Conservation (phyloP, 352 stramenopile species). For the Blastocystis sp. region DNA sequence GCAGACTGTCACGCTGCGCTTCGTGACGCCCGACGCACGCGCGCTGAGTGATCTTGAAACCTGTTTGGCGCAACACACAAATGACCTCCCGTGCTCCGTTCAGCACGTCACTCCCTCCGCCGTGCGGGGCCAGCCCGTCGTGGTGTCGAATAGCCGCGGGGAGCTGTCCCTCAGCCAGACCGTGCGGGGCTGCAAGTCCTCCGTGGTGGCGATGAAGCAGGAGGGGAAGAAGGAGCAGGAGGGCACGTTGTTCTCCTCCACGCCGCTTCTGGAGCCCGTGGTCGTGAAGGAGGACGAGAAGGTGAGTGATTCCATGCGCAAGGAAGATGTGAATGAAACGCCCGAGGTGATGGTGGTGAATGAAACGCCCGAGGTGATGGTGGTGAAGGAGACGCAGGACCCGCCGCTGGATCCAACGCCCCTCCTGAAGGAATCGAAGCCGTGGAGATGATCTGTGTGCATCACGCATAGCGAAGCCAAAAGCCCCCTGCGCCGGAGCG, state of each 20-base stretch:
- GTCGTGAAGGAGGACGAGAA: too few species aligned
- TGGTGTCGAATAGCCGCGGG: background rate
- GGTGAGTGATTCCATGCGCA: too few species aligned
- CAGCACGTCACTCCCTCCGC: background rate
- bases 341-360: background rate
- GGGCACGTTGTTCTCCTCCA: background rate
- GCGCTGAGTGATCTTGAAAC: background rate
- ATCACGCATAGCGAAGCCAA: too few species aligned
- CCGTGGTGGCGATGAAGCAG: slow-evolving; percentile 7
- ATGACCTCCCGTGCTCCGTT: background rate
- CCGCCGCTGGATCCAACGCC: too few species aligned
- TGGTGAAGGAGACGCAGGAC: slow-evolving; percentile 28
- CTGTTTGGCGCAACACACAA: background rate
- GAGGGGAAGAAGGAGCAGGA: background rate
- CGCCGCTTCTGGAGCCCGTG: background rate
- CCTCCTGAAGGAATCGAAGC: too few species aligned
- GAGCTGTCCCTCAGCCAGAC: slow-evolving; percentile 54
- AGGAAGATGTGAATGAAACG: background rate
- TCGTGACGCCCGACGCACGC: background rate
- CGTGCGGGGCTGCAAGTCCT: slow-evolving; percentile 46
- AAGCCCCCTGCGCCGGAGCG: background rate
- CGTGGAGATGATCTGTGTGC: too few species aligned
- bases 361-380: background rate
- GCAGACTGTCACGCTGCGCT: slow-evolving; percentile 6
- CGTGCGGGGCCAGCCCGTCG: background rate